These are phyloP conservation scores for Hypocreales sp. DNA, from an alignment of 2,329 filamentous ascomycete genomes.

Conservation along the genomic window DNA sequence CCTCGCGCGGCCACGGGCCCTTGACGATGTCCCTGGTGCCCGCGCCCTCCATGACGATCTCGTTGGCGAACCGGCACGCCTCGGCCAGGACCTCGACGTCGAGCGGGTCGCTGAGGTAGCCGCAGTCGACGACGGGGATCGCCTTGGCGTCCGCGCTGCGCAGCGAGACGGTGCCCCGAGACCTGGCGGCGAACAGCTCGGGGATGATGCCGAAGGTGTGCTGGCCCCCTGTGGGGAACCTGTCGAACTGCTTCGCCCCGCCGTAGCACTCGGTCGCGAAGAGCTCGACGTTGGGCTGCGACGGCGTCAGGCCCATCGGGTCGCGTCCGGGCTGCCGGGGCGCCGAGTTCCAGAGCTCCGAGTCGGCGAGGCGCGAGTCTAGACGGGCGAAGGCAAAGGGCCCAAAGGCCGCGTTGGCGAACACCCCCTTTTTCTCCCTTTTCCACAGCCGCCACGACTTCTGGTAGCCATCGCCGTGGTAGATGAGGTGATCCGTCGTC, in stretches of 20 bases:
- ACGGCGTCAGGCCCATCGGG: constrained; percentile 41
- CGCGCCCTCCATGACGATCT: constrained; percentile 40
- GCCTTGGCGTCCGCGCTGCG: constrained; percentile 28
- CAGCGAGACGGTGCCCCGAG: constrained; percentile 37
- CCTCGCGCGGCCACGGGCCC: constrained; percentile 39
- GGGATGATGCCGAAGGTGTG: constrained; percentile 42
- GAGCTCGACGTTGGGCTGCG: constrained; percentile 46
- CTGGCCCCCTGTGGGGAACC: constrained; percentile 35
- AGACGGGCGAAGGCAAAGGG: constrained; percentile 46
- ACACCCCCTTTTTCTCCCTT: constrained; percentile 38
- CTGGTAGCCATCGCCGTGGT: constrained; percentile 34
- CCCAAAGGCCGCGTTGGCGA: constrained; percentile 48
- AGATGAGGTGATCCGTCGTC: constrained; percentile 37
- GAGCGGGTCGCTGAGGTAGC: constrained; percentile 39
- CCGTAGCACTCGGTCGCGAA: constrained; percentile 48
- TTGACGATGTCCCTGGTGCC: constrained; percentile 44
- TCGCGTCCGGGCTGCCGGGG: constrained; percentile 34
- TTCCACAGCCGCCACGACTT: constrained; percentile 39
- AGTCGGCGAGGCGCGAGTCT: constrained; percentile 39
- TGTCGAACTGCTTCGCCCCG: constrained; percentile 39
- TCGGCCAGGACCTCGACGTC: constrained; percentile 44
- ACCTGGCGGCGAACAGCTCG: constrained; percentile 41
- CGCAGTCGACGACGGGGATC: constrained; percentile 41
- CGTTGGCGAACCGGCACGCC: constrained; percentile 41
- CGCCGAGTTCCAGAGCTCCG: constrained; percentile 36